Evolutionary conservation across 2,329 filamentous ascomycete genomes (phyloP), one percentile per base, ranked within the genome.

Genomic region (Cytospora leucostoma): DNA sequence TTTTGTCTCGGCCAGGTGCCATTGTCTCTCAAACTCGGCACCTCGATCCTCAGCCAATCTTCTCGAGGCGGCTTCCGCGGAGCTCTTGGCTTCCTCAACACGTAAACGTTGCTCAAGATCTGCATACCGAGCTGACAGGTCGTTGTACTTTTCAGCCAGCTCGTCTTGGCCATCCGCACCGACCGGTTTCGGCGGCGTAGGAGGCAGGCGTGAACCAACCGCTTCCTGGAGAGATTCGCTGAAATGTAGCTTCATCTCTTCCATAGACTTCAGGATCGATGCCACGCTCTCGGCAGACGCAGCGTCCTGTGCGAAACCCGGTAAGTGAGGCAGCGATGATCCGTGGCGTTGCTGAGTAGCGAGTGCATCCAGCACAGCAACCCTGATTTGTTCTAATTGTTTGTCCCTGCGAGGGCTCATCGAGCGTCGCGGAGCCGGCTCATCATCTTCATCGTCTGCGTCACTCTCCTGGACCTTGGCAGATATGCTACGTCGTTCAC

Each of bases 371-470:
- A 88, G 78, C 33, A 94, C 83, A 51, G 86, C 85, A 32, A 80
- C 79, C 60, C 88, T 89, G 67, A 99, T 92, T 74, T 94, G 92
- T 63, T 97, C 93, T 70, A 93, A 76, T 69, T 87, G 92, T 70
- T 88, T 88, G 71, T 96, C 92, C 66, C 88, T 85, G 63, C 86
- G 84, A 19, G 93, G 92, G 69, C 93, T 97, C 69, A 88, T 82
- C 7, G 90, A 90, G 58, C 91, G 88, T 72, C 86, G 82, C 66
- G 82, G 77, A 64, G 78, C 66, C 61, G 86, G 83, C 60, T 77
- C 66, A 62, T 88, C 91, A 27, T 97, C 93, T 72, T 97, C 93
- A 66, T 97, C 93, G 73, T 98, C 94, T 12, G 95, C 94, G 76
- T 98, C 95, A 73, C 94, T 97, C 64, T 96, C 88, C 55, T 85